Evolutionary conservation across 2,329 filamentous ascomycete genomes (phyloP), one percentile per base, ranked within the genome.

Genomic region (Pseudopithomyces maydicus): DNA sequence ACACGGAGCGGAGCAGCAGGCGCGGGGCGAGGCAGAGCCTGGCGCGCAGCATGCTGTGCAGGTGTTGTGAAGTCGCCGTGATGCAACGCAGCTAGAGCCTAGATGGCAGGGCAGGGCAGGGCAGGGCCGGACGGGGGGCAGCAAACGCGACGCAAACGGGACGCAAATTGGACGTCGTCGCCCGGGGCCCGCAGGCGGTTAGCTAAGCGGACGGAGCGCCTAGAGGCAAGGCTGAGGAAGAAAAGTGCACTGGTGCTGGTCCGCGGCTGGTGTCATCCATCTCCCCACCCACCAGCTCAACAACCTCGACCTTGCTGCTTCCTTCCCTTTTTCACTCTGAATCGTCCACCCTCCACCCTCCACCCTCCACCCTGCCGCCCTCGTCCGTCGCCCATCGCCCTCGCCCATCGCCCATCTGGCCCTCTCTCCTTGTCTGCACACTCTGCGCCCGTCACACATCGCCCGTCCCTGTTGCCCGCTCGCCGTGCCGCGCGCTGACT

Each of bases 31-130:
- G 44, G 54, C 56, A 33, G 49, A 54, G 15, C 38, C 33, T 39
- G 49, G 54, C 52, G 51, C 41, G 23, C 38, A 43, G 38, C 48
- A 51, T 50, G 47, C 35, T 39, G 26, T 29, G 26, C 8, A 29
- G 26, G 47, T 50, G 23, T 35, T 48, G 56, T 54, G 55, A 52
- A 60, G 57, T 56, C 59, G 55, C 43, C 42, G 49, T 58, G 59
- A 58, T 58, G 57, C 58, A 54, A 50, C 19, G 47, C 47, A 5
- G 47, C n/a, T 12, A 7, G 35, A 14, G n/a, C n/a, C n/a, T n/a
- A n/a, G n/a, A n/a, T n/a, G n/a, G n/a, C n/a, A n/a, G n/a, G n/a
- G n/a, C n/a, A n/a, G n/a, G n/a, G n/a, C n/a, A n/a, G n/a, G n/a
- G n/a, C n/a, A n/a, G n/a, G n/a, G n/a, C n/a, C n/a, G 23, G 17